Percentiles rank a stretch among this genome's conserved stretches.
Conservation (phyloP, 176 grass and related monocot genomes). For the Avena insularis region DNA sequence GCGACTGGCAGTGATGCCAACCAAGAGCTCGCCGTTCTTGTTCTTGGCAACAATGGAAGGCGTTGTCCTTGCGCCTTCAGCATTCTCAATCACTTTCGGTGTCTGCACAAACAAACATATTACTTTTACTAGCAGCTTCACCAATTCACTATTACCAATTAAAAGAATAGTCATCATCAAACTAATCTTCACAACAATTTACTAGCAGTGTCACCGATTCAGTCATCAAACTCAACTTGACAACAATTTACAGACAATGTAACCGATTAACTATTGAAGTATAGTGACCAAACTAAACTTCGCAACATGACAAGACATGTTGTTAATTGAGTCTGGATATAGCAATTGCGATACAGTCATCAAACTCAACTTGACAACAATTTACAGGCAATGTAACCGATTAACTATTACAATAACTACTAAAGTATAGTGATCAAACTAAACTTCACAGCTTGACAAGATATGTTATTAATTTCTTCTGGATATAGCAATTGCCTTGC, state of each 20-base stretch:
- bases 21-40: slow-evolving; percentile 79
- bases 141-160: too few species aligned
- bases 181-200: background rate
- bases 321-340: background rate
- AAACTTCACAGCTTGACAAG: background rate
- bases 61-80: slow-evolving; percentile 88
- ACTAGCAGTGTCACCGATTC: background rate
- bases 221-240: background rate
- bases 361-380: background rate
- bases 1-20: slow-evolving; percentile 82
- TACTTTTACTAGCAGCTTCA: background rate
- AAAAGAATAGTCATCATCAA: background rate
- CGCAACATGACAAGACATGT: background rate
- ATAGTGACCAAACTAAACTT: background rate
- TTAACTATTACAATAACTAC: too few species aligned
- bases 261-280: background rate
- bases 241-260: background rate
- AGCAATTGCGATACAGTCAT: background rate
- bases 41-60: slow-evolving; percentile 93
- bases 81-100: slow-evolving; percentile 91
- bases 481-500: background rate
- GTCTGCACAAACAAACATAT: slow-evolving; percentile 53
- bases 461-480: background rate
- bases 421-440: background rate
- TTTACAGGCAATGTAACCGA: background rate